These are phyloP conservation scores for Notholithocarpus densiflorus DNA, from an alignment of 306 rosid species.

Conservation along the genomic window DNA sequence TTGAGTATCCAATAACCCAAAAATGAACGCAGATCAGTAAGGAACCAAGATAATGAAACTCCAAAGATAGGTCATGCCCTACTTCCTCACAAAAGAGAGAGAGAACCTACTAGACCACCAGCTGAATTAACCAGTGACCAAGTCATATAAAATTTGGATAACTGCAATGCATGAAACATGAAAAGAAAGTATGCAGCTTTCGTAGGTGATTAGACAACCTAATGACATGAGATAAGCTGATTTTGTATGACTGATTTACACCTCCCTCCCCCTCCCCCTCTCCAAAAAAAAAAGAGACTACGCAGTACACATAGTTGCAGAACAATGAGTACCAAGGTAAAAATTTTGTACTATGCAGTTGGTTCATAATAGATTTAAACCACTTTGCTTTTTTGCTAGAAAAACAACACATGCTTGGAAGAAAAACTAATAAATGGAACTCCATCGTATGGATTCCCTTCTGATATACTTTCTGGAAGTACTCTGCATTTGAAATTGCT, in stretches of 20 bases:
- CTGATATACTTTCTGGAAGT: too few species aligned
- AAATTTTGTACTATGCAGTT: too few species aligned
- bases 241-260: not conserved
- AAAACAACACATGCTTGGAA: not conserved
- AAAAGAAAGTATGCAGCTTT: not conserved
- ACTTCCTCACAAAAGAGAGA: not conserved
- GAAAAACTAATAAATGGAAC: not conserved
- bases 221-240: not conserved
- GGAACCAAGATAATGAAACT: not conserved
- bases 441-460: not conserved
- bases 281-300: too few species aligned
- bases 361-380: too few species aligned
- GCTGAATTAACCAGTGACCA: not conserved
- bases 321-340: too few species aligned
- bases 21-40: not conserved
- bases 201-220: not conserved
- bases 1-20: not conserved
- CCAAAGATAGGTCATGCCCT: not conserved
- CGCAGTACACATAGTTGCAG: not conserved
- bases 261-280: too few species aligned
- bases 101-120: not conserved
- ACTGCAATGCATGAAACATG: not conserved
- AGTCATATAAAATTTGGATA: not conserved
- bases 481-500: not conserved
- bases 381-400: too few species aligned